Evolutionary conservation across 2,329 filamentous ascomycete genomes (phyloP).

Genomic region (Trematosphaeria pertusa): DNA sequence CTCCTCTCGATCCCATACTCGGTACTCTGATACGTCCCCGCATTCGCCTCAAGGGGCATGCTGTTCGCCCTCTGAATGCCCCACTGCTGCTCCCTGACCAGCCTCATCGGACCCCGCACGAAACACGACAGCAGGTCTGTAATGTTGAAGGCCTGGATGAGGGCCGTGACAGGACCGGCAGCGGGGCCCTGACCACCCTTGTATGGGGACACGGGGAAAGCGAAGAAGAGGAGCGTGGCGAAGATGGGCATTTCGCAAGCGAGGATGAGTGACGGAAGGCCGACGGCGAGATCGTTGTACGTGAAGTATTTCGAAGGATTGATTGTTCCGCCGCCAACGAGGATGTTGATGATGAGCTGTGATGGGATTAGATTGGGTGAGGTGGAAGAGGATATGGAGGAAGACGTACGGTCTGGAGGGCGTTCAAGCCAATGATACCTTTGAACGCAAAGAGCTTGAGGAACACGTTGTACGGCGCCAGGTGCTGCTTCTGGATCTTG

Average conservation of each 20-base stretch:
- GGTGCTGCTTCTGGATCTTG: constrained; percentile 23
- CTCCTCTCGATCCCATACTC: too few relatives aligned
- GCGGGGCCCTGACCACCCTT: constrained; percentile 18
- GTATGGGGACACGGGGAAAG: constrained; percentile 30
- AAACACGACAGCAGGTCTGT: constrained; percentile 36
- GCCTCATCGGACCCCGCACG: constrained; percentile 38
- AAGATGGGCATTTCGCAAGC: constrained; percentile 44
- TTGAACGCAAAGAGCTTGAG: constrained; percentile 43
- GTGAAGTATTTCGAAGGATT: constrained; percentile 35
- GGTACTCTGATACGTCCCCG: too few relatives aligned
- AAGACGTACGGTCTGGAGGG: constrained; percentile 34
- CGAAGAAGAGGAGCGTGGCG: constrained; percentile 32
- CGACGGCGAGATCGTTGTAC: constrained; percentile 36
- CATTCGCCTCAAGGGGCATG: constrained; percentile 18
- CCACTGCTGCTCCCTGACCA: constrained; percentile 37
- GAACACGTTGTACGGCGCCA: constrained; percentile 32
- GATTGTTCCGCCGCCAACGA: constrained; percentile 28
- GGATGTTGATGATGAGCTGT: constrained; percentile 40
- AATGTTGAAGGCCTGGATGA: constrained; percentile 37
- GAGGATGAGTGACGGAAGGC: constrained; percentile 36
- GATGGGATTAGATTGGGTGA: neutral
- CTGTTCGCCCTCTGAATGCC: constrained; percentile 29
- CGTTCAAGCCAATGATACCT: constrained; percentile 39
- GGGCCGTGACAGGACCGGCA: constrained; percentile 26
- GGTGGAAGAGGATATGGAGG: neutral